A percentile compares a stretch with the other conserved stretches of the same genome.
Conservation (phyloP, 164 flowering plant species). For the Magnolia kwangsiensis region DNA sequence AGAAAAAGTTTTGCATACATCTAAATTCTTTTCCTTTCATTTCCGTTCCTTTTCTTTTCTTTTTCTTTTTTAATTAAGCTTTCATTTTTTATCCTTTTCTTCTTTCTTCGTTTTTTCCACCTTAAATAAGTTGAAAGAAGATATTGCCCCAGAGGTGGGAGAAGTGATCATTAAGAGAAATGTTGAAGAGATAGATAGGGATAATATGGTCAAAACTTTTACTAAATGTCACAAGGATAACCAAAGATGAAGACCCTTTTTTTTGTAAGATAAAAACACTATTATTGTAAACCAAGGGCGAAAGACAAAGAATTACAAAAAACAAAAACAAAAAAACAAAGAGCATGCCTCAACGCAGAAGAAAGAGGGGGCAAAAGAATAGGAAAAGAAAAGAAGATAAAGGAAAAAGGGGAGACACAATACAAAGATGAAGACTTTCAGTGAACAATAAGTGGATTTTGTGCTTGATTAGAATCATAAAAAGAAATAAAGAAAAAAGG, state of each 20-base stretch:
- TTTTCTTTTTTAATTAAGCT: not conserved
- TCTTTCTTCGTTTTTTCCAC: not conserved
- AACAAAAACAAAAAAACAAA: too few relatives aligned
- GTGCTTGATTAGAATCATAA: not conserved
- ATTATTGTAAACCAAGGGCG: too few relatives aligned
- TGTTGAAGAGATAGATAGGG: not conserved
- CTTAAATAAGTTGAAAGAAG: not conserved
- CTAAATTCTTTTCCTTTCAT: too few relatives aligned
- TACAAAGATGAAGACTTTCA: too few relatives aligned
- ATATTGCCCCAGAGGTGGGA: not conserved
- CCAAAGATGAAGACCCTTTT: not conserved
- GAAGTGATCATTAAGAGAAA: not conserved
- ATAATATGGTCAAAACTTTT: not conserved
- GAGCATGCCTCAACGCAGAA: too few relatives aligned
- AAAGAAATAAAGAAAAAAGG: not conserved
- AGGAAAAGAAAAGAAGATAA: too few relatives aligned
- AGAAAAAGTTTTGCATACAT: not conserved
- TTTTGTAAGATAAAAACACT: not conserved
- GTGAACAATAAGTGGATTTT: not conserved
- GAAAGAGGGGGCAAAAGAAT: too few relatives aligned
- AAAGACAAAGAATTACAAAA: too few relatives aligned
- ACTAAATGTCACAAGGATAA: not conserved
- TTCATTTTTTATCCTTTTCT: not conserved
- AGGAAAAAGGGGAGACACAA: not conserved
- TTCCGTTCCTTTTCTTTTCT: too few relatives aligned